Evolutionary conservation across 148 eudicot species (phyloP).

Genomic region (Heliosperma pusillum): DNA sequence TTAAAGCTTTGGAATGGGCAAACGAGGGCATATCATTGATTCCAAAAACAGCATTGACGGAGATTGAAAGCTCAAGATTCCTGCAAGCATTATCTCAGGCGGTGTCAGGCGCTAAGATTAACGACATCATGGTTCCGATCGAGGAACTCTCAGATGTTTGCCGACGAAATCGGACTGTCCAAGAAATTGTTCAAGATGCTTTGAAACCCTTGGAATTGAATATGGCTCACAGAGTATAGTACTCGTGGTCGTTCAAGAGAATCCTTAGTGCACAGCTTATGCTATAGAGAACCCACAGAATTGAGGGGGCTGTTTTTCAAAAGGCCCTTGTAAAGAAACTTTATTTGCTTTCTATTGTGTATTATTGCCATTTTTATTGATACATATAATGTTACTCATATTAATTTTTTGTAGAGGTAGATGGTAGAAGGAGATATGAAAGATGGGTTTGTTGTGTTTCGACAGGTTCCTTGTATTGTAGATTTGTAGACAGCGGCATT

Average conservation of each 20-base stretch:
- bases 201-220: conserved; percentile 82
- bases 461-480: no score
- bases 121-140: conserved; percentile 55
- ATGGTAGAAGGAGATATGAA: no score
- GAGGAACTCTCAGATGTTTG: conserved; percentile 97
- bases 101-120: conserved; percentile 57
- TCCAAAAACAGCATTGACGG: conserved; percentile 81
- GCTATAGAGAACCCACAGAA: conserved; percentile 24
- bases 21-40: conserved; percentile 58
- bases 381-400: background rate
- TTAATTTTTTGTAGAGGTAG: no score
- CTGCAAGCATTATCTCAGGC: conserved; percentile 80
- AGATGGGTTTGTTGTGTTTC: no score
- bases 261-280: conserved; percentile 25
- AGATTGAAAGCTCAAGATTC: conserved; percentile 63
- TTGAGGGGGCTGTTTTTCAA: conserved; percentile 30
- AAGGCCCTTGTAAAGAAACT: conserved; percentile 30
- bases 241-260: conserved; percentile 2
- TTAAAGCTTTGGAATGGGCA: conserved; percentile 81
- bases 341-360: conserved; percentile 28
- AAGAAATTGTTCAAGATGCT: conserved; percentile 92
- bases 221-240: conserved; percentile 25
- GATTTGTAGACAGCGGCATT: no score
- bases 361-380: conserved; percentile 22
- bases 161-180: conserved; percentile 93